phyloP scores from a whole-genome alignment of 1,139 yeast genomes.

The Nadsonia starkeyi-henricii region DNA sequence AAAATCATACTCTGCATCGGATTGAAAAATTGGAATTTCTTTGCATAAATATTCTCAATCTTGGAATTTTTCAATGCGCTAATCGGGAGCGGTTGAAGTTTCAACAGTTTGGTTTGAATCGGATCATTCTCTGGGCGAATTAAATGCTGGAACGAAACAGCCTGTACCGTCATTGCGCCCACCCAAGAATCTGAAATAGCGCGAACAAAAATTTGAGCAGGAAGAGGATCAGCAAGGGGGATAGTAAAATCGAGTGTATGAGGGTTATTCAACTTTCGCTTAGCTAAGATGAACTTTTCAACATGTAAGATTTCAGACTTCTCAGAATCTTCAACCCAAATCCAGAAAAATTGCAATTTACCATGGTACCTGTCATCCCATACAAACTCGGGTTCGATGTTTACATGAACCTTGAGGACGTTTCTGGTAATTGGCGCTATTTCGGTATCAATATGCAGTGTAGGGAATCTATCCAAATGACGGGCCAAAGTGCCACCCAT shows the following conservation, averaged over 20 bases:
- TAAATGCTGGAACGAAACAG: conserved; percentile 81
- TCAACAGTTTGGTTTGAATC: conserved; percentile 62
- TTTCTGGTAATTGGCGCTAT: conserved; percentile 82
- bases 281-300: conserved; percentile 61
- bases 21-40: conserved; percentile 72
- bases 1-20: conserved; percentile 99
- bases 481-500: conserved; percentile 55
- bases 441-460: conserved; percentile 56
- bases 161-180: conserved; percentile 65
- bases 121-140: conserved; percentile 83
- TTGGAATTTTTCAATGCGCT: conserved; percentile 59
- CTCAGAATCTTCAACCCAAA: conserved; percentile 70
- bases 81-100: conserved; percentile 76
- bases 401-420: conserved; percentile 70
- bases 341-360: conserved; percentile 78
- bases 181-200: conserved; percentile 80
- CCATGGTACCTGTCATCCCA: conserved; percentile 85
- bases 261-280: conserved; percentile 38
- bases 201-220: conserved; percentile 72
- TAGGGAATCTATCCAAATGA: conserved; percentile 61
- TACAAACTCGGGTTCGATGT: conserved; percentile 56
- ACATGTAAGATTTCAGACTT: conserved; percentile 58
- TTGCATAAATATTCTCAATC: conserved; percentile 52
- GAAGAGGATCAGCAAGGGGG: conserved; percentile 77
- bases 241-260: conserved; percentile 87